Conservation (phyloP, 73 alveolate species). For the Blepharisma japonicum region DNA sequence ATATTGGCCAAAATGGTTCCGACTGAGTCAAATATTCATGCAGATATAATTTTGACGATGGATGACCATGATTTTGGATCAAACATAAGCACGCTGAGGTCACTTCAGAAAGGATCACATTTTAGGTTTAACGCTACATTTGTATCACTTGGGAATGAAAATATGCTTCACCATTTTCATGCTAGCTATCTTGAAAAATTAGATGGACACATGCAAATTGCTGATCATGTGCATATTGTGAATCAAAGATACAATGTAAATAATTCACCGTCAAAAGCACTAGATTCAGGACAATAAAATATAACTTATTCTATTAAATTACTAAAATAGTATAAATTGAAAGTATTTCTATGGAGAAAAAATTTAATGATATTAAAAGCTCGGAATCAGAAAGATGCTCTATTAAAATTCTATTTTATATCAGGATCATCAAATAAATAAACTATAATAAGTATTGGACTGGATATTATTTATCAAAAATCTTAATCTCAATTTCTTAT, state of each 20-base stretch:
- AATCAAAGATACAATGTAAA: slow-evolving; percentile 10
- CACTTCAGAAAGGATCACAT: not conserved
- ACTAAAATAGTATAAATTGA: no score
- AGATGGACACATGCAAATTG: slow-evolving; percentile 27
- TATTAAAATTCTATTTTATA: no score
- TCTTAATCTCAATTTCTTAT: no score
- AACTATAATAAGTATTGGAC: no score
- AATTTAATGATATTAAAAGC: no score
- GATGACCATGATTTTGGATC: not conserved
- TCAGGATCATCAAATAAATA: no score
- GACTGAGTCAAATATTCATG: slow-evolving; percentile 67
- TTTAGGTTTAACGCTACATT: slow-evolving; percentile 30
- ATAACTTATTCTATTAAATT: no score
- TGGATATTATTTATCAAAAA: no score
- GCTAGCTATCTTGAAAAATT: not conserved
- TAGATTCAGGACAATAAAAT: no score
- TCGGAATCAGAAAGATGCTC: no score
- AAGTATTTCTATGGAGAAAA: no score
- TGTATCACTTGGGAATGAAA: slow-evolving; percentile 30
- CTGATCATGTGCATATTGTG: slow-evolving; percentile 23
- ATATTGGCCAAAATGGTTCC: slow-evolving; percentile 83
- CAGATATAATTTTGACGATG: slow-evolving; percentile 74
- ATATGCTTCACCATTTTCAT: slow-evolving; percentile 24
- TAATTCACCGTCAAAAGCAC: no score
- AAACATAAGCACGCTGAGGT: not conserved